A percentile compares a stretch with the other conserved stretches of the same genome.
These are phyloP conservation scores for Collybia sordida DNA, from an alignment of 768 basidiomycete genomes.

Conservation along the genomic window DNA sequence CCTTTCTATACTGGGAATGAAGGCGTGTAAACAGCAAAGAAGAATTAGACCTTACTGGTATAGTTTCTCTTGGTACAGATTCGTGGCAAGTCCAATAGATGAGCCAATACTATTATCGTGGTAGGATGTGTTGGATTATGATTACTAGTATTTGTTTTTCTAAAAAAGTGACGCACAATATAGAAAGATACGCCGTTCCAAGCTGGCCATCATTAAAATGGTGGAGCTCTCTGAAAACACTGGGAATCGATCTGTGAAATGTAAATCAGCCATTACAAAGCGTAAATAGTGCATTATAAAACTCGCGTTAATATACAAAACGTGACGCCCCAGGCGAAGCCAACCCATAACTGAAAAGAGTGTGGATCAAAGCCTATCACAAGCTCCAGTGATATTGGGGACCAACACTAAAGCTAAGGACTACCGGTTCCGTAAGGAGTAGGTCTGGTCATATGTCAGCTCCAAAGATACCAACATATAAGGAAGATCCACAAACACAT, in stretches of 20 bases:
- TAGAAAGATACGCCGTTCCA: conserved; percentile 58
- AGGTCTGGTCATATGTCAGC: conserved; percentile 40
- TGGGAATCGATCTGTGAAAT: conserved; percentile 48
- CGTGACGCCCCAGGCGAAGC: conserved; percentile 74
- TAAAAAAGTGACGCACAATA: conserved; percentile 40
- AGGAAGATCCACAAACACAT: conserved; percentile 47
- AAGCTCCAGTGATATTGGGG: background rate
- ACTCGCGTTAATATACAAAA: conserved; percentile 64
- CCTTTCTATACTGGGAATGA: conserved; percentile 20
- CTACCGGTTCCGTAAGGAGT: conserved; percentile 70
- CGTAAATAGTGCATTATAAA: background rate
- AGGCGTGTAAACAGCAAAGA: background rate
- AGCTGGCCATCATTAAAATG: conserved; percentile 56
- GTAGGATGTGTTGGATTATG: background rate
- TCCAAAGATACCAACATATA: background rate
- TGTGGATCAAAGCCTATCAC: background rate
- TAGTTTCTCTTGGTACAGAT: conserved; percentile 48
- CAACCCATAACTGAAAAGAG: conserved; percentile 55
- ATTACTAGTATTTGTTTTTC: too few species aligned
- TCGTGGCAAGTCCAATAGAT: conserved; percentile 44
- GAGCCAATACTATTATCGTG: conserved; percentile 63
- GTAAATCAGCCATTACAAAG: background rate
- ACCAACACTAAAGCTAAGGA: conserved; percentile 69
- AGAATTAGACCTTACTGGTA: conserved; percentile 36
- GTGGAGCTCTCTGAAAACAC: conserved; percentile 56